Conservation (phyloP, 1,139 yeast genomes). For the Geotrichum aggregatum region DNA sequence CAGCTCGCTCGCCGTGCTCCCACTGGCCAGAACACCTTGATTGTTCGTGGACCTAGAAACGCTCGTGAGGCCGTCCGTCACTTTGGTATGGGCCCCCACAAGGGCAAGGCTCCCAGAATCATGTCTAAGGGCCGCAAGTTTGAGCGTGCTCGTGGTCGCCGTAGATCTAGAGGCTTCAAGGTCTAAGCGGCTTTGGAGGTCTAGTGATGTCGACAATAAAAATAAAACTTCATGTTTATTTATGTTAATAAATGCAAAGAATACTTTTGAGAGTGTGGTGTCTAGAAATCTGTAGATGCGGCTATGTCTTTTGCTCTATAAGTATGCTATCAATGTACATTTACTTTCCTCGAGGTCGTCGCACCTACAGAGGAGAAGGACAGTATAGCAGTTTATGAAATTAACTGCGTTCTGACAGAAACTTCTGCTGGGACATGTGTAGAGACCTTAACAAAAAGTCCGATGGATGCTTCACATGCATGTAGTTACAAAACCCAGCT, state of each 20-base stretch:
- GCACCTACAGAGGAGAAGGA: too few relatives aligned
- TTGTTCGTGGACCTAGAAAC: conserved; percentile 98
- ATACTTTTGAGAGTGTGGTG: too few relatives aligned
- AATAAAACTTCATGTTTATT: conserved; percentile 6
- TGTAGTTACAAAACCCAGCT: conserved; percentile 80
- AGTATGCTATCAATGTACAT: too few relatives aligned
- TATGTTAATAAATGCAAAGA: conserved; percentile 5
- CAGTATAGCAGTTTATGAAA: too few relatives aligned
- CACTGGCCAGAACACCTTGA: conserved; percentile 97
- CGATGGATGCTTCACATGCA: conserved; percentile 68
- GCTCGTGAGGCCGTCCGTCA: conserved; percentile 99
- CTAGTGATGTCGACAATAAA: neutral
- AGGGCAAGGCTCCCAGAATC: conserved; percentile 98
- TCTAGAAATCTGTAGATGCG: too few relatives aligned
- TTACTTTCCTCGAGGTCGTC: too few relatives aligned
- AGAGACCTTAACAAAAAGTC: conserved; percentile 44
- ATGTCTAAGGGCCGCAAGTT: conserved; percentile 97
- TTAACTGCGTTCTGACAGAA: conserved; percentile 12
- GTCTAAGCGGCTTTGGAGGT: conserved; percentile 54
- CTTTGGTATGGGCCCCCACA: conserved; percentile 99
- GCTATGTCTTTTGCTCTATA: too few relatives aligned
- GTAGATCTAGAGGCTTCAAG: conserved; percentile 99
- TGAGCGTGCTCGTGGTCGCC: conserved; percentile 99
- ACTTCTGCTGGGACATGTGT: conserved; percentile 38
- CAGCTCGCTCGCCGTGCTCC: conserved; percentile 99